A percentile compares a stretch with the other conserved stretches of the same genome.
These are phyloP conservation scores for Chlamydomonas applanata DNA, from an alignment of 139 green algal genomes.

Conservation along the genomic window DNA sequence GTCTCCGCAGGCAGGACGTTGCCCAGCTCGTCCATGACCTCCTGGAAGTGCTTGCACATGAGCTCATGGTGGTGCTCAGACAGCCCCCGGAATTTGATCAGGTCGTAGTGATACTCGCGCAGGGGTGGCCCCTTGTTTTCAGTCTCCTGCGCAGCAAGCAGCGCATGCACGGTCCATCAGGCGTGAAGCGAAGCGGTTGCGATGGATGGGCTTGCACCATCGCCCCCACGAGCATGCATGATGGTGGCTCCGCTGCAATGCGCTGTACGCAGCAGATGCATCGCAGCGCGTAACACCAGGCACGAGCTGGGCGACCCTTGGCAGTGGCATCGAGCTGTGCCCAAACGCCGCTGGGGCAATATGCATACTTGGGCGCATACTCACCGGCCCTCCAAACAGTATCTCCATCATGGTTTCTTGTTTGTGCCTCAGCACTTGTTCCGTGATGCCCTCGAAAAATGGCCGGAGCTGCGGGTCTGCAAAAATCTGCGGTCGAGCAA, in stretches of 20 bases:
- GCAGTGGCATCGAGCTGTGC: too few relatives aligned
- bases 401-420: conserved; percentile 25
- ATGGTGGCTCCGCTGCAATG: too few relatives aligned
- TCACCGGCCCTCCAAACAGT: conserved; percentile 11
- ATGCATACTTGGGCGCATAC: not conserved
- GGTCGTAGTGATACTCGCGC: conserved; percentile 19
- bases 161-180: too few relatives aligned
- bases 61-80: conserved; percentile 21
- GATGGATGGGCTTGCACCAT: too few relatives aligned
- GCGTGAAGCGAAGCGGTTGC: too few relatives aligned
- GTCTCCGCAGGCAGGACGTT: conserved; percentile 18
- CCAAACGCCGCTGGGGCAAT: too few relatives aligned
- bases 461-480: not conserved
- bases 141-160: too few relatives aligned
- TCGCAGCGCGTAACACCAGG: too few relatives aligned
- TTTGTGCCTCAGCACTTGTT: conserved; percentile 8
- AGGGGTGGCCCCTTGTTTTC: not conserved
- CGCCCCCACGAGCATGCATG: too few relatives aligned
- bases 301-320: too few relatives aligned
- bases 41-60: conserved; percentile 22
- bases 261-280: too few relatives aligned
- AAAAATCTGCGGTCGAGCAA: conserved; percentile 4
- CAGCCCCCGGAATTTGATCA: conserved; percentile 20
- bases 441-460: conserved; percentile 15
- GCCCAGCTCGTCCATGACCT: conserved; percentile 17